Percentiles rank a stretch among this genome's conserved stretches.
These are phyloP conservation scores for Stachybotrys elegans DNA, from an alignment of 2,329 filamentous ascomycete species.

Conservation along the genomic window DNA sequence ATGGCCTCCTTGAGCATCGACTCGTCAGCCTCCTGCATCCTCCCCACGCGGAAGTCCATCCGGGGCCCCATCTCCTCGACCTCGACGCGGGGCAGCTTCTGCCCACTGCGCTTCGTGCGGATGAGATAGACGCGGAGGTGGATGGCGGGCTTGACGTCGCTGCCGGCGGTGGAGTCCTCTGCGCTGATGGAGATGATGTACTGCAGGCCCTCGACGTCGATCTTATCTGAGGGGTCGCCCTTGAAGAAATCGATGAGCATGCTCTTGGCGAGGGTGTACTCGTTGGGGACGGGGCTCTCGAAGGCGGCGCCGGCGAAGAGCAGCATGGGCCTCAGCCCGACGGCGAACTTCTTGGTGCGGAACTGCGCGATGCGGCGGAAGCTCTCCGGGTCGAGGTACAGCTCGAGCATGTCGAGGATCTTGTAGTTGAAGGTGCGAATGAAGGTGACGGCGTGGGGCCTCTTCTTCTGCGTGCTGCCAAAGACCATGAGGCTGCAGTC, in stretches of 20 bases:
- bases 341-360: constrained; percentile 67
- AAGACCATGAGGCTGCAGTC: constrained; percentile 84
- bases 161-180: constrained; percentile 50
- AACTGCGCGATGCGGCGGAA: constrained; percentile 70
- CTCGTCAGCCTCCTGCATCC: constrained; percentile 72
- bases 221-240: constrained; percentile 66
- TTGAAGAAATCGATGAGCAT: constrained; percentile 89
- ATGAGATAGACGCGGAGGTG: constrained; percentile 80
- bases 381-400: constrained; percentile 71
- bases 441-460: constrained; percentile 84
- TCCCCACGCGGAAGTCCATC: constrained; percentile 85
- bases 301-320: constrained; percentile 87
- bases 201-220: constrained; percentile 93
- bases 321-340: constrained; percentile 84
- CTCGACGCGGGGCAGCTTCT: constrained; percentile 84
- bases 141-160: constrained; percentile 49
- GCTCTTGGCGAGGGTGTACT: constrained; percentile 82
- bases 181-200: constrained; percentile 81
- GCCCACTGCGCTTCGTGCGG: constrained; percentile 77
- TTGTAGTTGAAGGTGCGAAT: constrained; percentile 80
- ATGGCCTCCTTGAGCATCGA: constrained; percentile 83
- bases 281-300: constrained; percentile 72
- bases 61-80: constrained; percentile 93
- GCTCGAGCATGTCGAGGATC: constrained; percentile 90
- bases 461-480: constrained; percentile 84